These are phyloP conservation scores for Colletotrichum tabaci DNA, from an alignment of 2,329 filamentous ascomycete species.

Conservation along the genomic window DNA sequence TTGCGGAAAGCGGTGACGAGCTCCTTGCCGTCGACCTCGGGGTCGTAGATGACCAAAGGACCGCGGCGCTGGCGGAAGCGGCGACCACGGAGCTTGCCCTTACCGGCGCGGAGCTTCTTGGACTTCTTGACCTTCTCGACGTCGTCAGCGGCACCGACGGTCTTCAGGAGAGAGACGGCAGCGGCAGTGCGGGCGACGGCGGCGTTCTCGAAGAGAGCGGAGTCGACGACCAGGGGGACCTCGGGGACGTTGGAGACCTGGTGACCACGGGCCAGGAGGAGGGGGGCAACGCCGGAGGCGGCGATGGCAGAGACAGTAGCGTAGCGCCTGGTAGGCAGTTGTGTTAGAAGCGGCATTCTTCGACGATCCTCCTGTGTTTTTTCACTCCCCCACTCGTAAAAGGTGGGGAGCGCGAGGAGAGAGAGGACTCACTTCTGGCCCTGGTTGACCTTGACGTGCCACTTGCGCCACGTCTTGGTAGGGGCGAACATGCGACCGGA, in stretches of 20 bases:
- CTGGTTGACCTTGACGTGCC: slow-evolving; percentile 99
- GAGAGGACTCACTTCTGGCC: slow-evolving; percentile 85
- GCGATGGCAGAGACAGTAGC: slow-evolving; percentile 97
- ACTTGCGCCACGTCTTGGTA: slow-evolving; percentile 99
- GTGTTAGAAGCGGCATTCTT: slow-evolving; percentile 28
- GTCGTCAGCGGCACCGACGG: slow-evolving; percentile 90
- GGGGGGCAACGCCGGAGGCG: slow-evolving; percentile 93
- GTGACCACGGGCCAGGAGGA: slow-evolving; percentile 97
- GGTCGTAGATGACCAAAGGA: slow-evolving; percentile 97
- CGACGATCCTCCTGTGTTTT: background rate
- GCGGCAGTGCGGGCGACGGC: slow-evolving; percentile 90
- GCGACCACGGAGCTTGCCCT: slow-evolving; percentile 98
- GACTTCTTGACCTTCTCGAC: slow-evolving; percentile 96
- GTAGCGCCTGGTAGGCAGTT: slow-evolving; percentile 78
- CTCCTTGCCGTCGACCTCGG: slow-evolving; percentile 94
- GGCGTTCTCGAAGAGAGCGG: slow-evolving; percentile 85
- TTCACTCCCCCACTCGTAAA: no score
- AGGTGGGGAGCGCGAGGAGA: background rate
- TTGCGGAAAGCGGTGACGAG: slow-evolving; percentile 97
- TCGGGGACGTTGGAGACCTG: slow-evolving; percentile 92
- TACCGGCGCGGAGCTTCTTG: slow-evolving; percentile 97
- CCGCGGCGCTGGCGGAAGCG: slow-evolving; percentile 98
- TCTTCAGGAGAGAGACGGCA: slow-evolving; percentile 89
- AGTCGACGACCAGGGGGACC: slow-evolving; percentile 97
- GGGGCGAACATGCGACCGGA: slow-evolving; percentile 99